Conservation (phyloP, 2,329 filamentous ascomycete species). For the Penicillium sp. region DNA sequence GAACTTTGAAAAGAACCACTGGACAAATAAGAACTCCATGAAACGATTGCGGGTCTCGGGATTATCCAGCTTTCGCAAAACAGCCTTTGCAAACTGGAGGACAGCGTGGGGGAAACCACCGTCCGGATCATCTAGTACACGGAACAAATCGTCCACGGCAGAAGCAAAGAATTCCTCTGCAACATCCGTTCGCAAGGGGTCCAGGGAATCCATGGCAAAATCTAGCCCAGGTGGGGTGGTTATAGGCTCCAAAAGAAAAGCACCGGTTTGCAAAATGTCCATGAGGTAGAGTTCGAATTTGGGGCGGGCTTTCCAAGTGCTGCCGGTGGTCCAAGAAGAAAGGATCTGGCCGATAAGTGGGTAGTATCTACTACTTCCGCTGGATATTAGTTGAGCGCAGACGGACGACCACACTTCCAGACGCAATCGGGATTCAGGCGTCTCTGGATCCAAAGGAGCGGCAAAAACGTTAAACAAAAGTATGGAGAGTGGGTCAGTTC, state of each 20-base stretch:
- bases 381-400: conserved; percentile 77
- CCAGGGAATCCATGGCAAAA: conserved; percentile 64
- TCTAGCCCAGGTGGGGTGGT: conserved; percentile 74
- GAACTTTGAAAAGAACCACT: conserved; percentile 90
- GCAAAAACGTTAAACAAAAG: conserved; percentile 88
- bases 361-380: conserved; percentile 73
- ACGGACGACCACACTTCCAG: conserved; percentile 86
- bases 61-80: conserved; percentile 71
- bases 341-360: conserved; percentile 80
- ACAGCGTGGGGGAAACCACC: conserved; percentile 85
- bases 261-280: conserved; percentile 89
- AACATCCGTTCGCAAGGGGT: conserved; percentile 73
- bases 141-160: conserved; percentile 77
- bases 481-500: conserved; percentile 80
- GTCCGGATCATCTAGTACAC: conserved; percentile 80
- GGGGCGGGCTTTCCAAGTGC: conserved; percentile 83
- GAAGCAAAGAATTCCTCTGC: conserved; percentile 86
- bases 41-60: conserved; percentile 70
- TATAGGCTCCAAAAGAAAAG: conserved; percentile 82
- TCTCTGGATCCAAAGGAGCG: conserved; percentile 77
- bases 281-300: conserved; percentile 94
- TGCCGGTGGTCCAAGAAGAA: conserved; percentile 81
- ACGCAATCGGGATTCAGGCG: conserved; percentile 73
- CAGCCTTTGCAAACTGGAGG: conserved; percentile 78
- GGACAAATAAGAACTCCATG: conserved; percentile 78